Base-by-base conservation (phyloP, 140 eudicot species). In the Eryngium alpinum region DNA sequence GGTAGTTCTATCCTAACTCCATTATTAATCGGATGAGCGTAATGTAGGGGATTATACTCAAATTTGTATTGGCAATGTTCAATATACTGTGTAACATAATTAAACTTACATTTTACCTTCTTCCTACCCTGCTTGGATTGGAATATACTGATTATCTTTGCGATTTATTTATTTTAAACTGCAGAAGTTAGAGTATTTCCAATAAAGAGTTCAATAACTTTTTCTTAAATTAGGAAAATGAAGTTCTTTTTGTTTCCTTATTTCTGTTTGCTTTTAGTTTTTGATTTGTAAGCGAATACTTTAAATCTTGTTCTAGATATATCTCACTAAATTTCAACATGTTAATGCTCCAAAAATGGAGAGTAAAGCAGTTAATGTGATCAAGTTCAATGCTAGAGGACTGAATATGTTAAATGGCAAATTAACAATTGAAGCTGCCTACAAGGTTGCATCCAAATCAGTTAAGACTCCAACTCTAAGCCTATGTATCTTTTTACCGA, bases 341-440 rank as follows among this genome's bases (percentile, higher is more conserved):
- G 53, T 87, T 51, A 63, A 5, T 86, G 86, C 78, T 87, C 90
- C 80, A 83, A 86, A 90, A 88, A 89, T 90, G 98, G 93, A 94
- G 99, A 92, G 95, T 43, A 94, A 91, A 92, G 97, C 97, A 89
- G 97, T 89, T 66, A 92, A 92, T 83, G 88, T 86, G 87, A 86
- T 94, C 87, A 87, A 88, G 93, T 94, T 94, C 86, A 89, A 87
- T 82, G 97, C 90, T 81, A 88, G 90, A 89, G 99, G 97, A 31
- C 85, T 94, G n/a, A 92, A 72, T 84, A 38, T 91, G 85, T 84
- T 94, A 65, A 90, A 84, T 78, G 99, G 99, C 53, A 88, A 88
- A 92, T 90, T 94, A 75, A 82, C 88, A 51, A 89, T 94, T 75
- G 95, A 94, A 80, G 94, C 97, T 57, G 85, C 97, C 70, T 94